These are phyloP conservation scores for Tetrahymena borealis DNA, from an alignment of 73 alveolate genomes.

Conservation along the genomic window DNA sequence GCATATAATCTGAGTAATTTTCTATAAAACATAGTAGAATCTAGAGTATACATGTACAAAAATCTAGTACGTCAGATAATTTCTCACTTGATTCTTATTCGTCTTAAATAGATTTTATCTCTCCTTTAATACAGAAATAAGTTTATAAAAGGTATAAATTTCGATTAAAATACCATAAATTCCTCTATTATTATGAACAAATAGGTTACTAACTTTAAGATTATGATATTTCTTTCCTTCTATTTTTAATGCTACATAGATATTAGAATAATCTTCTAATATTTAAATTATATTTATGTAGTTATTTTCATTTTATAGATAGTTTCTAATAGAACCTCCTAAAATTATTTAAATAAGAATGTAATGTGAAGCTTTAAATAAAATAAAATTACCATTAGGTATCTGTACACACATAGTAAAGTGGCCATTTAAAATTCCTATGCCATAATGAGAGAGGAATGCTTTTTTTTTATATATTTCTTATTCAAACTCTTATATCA, in stretches of 20 bases:
- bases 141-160: neutral
- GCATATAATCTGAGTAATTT: neutral
- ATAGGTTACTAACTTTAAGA: neutral
- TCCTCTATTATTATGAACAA: neutral
- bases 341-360: neutral
- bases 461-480: neutral
- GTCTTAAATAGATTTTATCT: neutral
- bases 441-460: neutral
- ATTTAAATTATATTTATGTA: neutral
- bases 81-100: neutral
- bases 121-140: neutral
- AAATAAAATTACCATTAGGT: neutral
- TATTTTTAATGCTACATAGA: neutral
- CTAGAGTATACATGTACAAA: neutral
- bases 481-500: neutral
- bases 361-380: neutral
- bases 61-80: neutral
- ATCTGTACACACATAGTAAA: neutral
- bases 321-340: neutral
- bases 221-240: neutral
- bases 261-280: neutral
- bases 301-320: neutral
- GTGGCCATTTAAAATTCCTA: neutral
- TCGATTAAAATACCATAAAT: neutral
- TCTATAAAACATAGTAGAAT: neutral